Evolutionary conservation across 768 basidiomycete species (phyloP).

Genomic region (Boletus pseudopeckii): DNA sequence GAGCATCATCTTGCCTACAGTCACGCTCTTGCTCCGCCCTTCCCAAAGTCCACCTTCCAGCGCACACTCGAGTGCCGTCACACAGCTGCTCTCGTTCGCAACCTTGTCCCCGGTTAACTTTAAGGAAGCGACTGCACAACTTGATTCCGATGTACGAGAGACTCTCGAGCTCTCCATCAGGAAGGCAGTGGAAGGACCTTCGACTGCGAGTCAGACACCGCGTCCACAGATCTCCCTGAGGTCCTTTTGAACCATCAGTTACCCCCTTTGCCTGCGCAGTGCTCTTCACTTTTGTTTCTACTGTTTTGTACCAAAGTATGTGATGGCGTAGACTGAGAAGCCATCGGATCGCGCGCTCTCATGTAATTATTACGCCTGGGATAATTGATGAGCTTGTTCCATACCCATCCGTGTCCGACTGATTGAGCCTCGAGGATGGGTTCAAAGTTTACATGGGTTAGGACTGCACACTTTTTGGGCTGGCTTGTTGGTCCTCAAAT

Average conservation of each 20-base stretch:
- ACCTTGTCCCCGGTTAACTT: conserved; percentile 69
- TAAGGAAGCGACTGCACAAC: conserved; percentile 74
- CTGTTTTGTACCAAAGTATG: conserved; percentile 3
- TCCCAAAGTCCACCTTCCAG: conserved; percentile 39
- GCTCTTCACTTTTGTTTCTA: not conserved
- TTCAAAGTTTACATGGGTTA: no score
- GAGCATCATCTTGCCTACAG: conserved; percentile 70
- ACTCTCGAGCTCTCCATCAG: conserved; percentile 76
- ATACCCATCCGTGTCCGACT: not conserved
- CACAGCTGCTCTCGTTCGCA: conserved; percentile 71
- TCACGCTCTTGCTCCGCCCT: conserved; percentile 65
- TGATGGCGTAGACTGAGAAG: not conserved
- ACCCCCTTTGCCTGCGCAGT: not conserved
- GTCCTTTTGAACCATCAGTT: conserved; percentile 46
- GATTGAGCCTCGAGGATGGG: not conserved
- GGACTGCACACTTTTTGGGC: conserved; percentile 40
- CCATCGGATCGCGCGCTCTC: not conserved
- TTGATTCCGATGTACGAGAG: conserved; percentile 56
- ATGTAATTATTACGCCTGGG: not conserved
- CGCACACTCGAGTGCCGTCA: conserved; percentile 55
- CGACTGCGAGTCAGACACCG: conserved; percentile 33
- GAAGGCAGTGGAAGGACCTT: conserved; percentile 58
- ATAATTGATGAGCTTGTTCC: not conserved
- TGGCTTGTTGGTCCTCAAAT: conserved; percentile 51
- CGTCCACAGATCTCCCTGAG: conserved; percentile 80